Conservation (phyloP, 2,329 filamentous ascomycete species). For the Claviceps humidiphila region DNA sequence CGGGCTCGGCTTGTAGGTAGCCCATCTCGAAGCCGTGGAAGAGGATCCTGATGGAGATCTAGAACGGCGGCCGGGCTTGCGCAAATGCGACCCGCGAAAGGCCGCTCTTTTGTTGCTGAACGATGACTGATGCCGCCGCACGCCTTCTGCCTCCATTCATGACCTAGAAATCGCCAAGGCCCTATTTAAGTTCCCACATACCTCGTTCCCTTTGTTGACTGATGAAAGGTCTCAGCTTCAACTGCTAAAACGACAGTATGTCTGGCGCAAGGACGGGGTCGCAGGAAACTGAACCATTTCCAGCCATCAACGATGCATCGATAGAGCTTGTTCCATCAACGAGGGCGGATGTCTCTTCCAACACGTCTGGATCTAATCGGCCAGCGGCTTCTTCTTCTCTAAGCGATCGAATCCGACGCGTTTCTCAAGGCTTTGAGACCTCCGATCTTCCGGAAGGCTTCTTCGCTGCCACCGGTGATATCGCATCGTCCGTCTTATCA, state of each 20-base stretch:
- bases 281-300: constrained; percentile 15
- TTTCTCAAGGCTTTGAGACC: constrained; percentile 27
- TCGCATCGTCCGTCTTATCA: constrained; percentile 27
- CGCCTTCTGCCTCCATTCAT: too few species aligned
- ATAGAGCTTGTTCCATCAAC: background rate
- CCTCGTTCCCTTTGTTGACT: background rate
- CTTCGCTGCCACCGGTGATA: constrained; percentile 31
- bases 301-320: constrained; percentile 10
- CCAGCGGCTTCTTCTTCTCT: constrained; percentile 18
- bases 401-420: constrained; percentile 19
- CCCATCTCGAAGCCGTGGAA: too few species aligned
- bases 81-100: too few species aligned
- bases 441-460: constrained; percentile 35
- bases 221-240: background rate
- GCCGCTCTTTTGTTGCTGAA: too few species aligned
- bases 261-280: constrained; percentile 1
- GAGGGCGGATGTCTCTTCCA: constrained; percentile 1
- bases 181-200: background rate
- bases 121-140: too few species aligned
- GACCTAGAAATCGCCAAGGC: too few species aligned
- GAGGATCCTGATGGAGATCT: too few species aligned
- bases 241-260: constrained; percentile 1
- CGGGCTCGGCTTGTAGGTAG: too few species aligned
- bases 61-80: too few species aligned
- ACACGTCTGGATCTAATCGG: constrained; percentile 10